These are phyloP conservation scores for Aspergillus sclerotialis DNA, from an alignment of 2,329 filamentous ascomycete species.

Conservation along the genomic window DNA sequence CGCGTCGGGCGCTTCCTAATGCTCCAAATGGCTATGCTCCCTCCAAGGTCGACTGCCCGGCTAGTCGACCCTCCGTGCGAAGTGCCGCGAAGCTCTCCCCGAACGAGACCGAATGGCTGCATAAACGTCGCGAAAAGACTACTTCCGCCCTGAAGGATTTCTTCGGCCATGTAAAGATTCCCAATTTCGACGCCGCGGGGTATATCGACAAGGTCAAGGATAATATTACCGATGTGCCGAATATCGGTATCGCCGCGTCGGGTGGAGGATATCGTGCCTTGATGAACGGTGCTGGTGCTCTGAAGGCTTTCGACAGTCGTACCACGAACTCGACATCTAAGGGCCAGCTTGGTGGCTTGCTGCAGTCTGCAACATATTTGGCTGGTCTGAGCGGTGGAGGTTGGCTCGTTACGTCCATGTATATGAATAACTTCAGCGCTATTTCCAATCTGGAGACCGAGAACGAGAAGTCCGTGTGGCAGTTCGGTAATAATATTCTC, in stretches of 20 bases:
- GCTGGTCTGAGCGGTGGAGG: slow-evolving; percentile 76
- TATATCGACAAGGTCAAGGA: slow-evolving; percentile 59
- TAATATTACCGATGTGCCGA: slow-evolving; percentile 55
- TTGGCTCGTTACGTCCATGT: slow-evolving; percentile 81
- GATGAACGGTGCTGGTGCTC: slow-evolving; percentile 74
- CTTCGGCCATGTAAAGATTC: slow-evolving; percentile 63
- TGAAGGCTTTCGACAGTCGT: slow-evolving; percentile 72
- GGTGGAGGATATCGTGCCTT: slow-evolving; percentile 85
- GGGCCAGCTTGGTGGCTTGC: slow-evolving; percentile 70
- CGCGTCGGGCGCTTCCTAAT: slow-evolving; percentile 44
- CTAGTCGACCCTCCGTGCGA: slow-evolving; percentile 61
- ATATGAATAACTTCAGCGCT: slow-evolving; percentile 69
- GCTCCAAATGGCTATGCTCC: slow-evolving; percentile 68
- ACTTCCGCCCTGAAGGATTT: slow-evolving; percentile 66
- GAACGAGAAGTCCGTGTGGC: slow-evolving; percentile 17
- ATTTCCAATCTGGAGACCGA: slow-evolving; percentile 39
- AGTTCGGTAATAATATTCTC: slow-evolving; percentile 43
- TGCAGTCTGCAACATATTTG: slow-evolving; percentile 77
- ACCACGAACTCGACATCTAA: slow-evolving; percentile 54
- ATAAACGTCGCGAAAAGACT: slow-evolving; percentile 64
- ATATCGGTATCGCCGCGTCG: slow-evolving; percentile 70
- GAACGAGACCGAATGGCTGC: slow-evolving; percentile 69
- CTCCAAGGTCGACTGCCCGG: slow-evolving; percentile 60
- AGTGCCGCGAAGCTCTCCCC: slow-evolving; percentile 56
- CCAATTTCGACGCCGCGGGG: slow-evolving; percentile 64